Percentiles rank a stretch among this genome's conserved stretches.
Evolutionary conservation across 371 early-diverging fungal genomes (phyloP).

Genomic region (Fennellomyces sp.): DNA sequence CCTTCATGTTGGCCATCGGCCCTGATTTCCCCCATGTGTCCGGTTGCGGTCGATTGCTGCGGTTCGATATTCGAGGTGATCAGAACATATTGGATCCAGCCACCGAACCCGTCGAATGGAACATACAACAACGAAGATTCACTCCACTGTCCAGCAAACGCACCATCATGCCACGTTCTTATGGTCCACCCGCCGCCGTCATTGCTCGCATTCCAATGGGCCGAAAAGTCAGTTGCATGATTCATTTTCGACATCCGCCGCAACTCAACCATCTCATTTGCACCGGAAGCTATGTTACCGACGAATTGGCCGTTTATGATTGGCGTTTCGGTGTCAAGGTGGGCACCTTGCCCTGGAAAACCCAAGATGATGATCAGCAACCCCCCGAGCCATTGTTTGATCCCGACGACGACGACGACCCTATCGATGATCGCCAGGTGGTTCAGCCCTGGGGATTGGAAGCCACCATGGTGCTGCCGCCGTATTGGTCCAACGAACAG

Average conservation of each 20-base stretch:
- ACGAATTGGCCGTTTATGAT: constrained; percentile 38
- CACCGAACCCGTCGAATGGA: constrained; percentile 19
- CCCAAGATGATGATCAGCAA: constrained; percentile 9
- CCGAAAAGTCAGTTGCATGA: constrained; percentile 40
- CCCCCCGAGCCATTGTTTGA: too few species aligned
- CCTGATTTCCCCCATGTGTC: constrained; percentile 18
- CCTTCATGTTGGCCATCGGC: constrained; percentile 35
- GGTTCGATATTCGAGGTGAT: constrained; percentile 33
- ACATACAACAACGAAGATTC: constrained; percentile 10
- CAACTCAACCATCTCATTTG: constrained; percentile 42
- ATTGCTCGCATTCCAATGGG: constrained; percentile 28
- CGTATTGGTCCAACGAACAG: constrained; percentile 20
- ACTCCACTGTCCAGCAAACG: not conserved
- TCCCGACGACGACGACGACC: constrained; percentile 11
- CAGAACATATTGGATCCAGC: constrained; percentile 29
- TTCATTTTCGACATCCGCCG: constrained; percentile 38
- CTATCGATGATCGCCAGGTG: constrained; percentile 16
- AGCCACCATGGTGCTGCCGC: constrained; percentile 43
- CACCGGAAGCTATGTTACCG: constrained; percentile 27
- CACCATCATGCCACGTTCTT: not conserved
- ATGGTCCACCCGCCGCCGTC: constrained; percentile 17
- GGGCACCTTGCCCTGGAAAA: constrained; percentile 39
- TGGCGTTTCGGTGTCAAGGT: constrained; percentile 49
- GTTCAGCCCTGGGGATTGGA: constrained; percentile 48
- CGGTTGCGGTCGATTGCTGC: constrained; percentile 28